Evolutionary conservation across 345 rosid species (phyloP).

Genomic region (Rhizophora mangle): DNA sequence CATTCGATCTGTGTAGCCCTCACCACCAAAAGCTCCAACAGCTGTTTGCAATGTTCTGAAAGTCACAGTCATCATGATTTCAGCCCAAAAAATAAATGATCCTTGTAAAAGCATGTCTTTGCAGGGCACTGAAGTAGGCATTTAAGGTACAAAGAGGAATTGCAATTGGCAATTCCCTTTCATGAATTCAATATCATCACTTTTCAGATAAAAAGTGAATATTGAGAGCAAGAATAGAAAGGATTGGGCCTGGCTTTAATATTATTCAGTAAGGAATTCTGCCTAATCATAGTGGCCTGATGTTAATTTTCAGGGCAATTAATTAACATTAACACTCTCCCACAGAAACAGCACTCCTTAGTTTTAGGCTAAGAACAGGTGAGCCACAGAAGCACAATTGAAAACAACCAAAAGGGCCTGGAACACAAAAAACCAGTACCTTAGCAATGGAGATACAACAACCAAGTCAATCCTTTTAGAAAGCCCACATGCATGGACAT

Average conservation of each 20-base stretch:
- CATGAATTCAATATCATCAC: too few species aligned
- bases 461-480: conserved; percentile 78
- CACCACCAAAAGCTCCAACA: conserved; percentile 95
- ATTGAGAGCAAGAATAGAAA: too few species aligned
- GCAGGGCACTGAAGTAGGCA: too few species aligned
- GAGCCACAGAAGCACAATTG: too few species aligned
- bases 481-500: conserved; percentile 72
- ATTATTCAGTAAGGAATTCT: neutral
- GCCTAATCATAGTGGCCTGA: neutral
- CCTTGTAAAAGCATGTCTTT: too few species aligned
- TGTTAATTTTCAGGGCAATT: neutral
- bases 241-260: too few species aligned
- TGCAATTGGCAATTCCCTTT: too few species aligned
- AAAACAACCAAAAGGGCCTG: neutral
- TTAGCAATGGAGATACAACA: conserved; percentile 68
- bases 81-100: neutral
- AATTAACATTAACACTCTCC: neutral
- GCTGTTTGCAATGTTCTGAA: conserved; percentile 95
- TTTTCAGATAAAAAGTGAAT: too few species aligned
- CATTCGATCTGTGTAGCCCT: conserved; percentile 54
- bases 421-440: conserved; percentile 40
- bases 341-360: too few species aligned
- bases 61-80: conserved; percentile 19
- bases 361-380: too few species aligned
- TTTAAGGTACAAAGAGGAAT: too few species aligned